Base-by-base conservation (phyloP, 75 land plant genomes). In the Pinus albicaulis region DNA sequence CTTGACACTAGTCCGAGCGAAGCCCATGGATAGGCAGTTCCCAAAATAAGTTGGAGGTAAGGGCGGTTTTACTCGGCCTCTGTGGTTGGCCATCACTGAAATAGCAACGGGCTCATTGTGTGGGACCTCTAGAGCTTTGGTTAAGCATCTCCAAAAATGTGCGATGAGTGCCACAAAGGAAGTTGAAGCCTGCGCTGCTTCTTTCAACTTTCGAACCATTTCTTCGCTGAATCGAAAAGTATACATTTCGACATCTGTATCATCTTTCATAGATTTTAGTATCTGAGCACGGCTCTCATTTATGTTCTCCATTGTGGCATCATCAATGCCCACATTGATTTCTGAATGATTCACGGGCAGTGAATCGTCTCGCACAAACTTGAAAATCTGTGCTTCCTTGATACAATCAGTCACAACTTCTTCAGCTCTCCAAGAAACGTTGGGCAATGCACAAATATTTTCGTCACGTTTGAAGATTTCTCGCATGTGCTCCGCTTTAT, bases 11-110 rank as follows among this genome's bases (percentile, higher is more conserved):
- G 70, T 23, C 55, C 24, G 4, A 28, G 59, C 31, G 14, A 36
- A 28, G 2, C 34, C 23, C 55, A 83, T 57, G 8, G 36, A 74
- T 13, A 82, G 26, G 77, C 83, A 82, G 79, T 89, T 89, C 1
- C 90, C 90, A 57, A 89, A 89, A 52, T 89, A 89, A 4, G 56
- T 71, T 24, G 55, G 56, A n/a, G 87, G 81, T 13, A 89, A 41
- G 5, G 79, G 77, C 19, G 76, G 80, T 17, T 56, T 52, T 36
- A 79, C 17, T 17, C 74, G 72, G 26, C 55, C 58, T 25, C 90
- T 65, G 10, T 19, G 56, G 60, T 89, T 88, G 3, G 60, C 76
- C 1, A 77, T 61, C 1, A 23, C 72, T 11, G 76, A 73, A 69
- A 78, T 61, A 20, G 12, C 22, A 8, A 60, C 69, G 24, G n/a